These are phyloP conservation scores for Leccinum fuscescens DNA, from an alignment of 1,284 basidiomycete species.

Conservation along the genomic window DNA sequence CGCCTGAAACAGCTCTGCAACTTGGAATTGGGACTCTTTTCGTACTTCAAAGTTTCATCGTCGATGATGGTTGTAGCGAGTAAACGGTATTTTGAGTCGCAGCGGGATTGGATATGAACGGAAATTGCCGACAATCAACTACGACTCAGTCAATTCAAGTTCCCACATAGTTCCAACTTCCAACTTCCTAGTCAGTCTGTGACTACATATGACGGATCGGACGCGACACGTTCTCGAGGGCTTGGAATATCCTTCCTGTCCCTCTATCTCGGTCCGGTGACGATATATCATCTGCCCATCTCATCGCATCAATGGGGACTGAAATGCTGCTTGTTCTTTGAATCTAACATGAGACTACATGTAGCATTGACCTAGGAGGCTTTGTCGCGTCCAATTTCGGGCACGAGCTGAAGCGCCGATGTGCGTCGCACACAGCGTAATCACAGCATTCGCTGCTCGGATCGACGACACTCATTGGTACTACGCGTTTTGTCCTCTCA, in stretches of 20 bases:
- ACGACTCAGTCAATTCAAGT: no score
- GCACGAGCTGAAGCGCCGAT: no score
- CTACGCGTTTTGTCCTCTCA: neutral
- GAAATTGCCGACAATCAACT: neutral
- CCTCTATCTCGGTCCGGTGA: neutral
- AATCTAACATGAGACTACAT: neutral
- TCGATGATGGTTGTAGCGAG: neutral
- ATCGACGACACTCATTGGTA: neutral
- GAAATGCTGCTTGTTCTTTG: neutral
- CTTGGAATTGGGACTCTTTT: neutral
- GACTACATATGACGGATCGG: no score
- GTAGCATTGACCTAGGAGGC: no score
- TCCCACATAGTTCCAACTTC: no score
- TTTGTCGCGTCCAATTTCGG: no score
- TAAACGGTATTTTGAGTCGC: neutral
- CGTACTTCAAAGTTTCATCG: neutral
- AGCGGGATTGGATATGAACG: neutral
- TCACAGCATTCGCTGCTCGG: neutral
- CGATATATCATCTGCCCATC: neutral
- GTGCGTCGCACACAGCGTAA: neutral
- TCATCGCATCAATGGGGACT: neutral
- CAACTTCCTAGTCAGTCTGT: no score
- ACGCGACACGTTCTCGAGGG: no score
- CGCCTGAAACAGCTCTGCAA: neutral
- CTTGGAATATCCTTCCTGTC: neutral